Evolutionary conservation across 2,329 filamentous ascomycete species (phyloP), one percentile per base, ranked within the genome.

Genomic region (Monilinia laxa): DNA sequence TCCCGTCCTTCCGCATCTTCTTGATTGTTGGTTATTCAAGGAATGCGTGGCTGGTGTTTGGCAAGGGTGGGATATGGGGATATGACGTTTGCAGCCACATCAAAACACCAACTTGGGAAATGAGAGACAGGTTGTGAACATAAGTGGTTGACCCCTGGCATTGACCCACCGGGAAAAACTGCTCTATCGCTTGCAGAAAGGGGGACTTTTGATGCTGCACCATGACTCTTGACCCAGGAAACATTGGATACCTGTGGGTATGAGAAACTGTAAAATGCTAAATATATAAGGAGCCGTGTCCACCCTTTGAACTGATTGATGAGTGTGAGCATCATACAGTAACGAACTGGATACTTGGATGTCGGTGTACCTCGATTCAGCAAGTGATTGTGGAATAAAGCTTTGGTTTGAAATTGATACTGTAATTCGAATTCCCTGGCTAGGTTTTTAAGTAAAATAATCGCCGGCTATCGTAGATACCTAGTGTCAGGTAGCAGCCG

Each of bases 181-280:
- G 45, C 42, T 49, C 47, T 12, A 60, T 60, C 57, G 57, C 57
- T 60, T 60, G 42, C 20, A 45, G 28, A 60, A 60, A 60, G 14
- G 57, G 56, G 57, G 45, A 38, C 55, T 20, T 28, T 40, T 23
- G 28, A 14, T 18, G n/a, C n/a, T n/a, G n/a, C n/a, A 16, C 3
- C 7, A 6, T n/a, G 18, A 23, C 40, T 12, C 40, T 42, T 59
- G 18, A n/a, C 23, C 25, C 31, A n/a, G 3, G 16, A 31, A 14
- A 20, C 7, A 47, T 59, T 47, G 47, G 42, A 47, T 31, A 14
- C 28, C 10, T 47, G 16, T 47, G 18, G 16, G 42, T 47, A 47
- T 47, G 5, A 11, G 42, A 47, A 6, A 47, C 18, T 3, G 42
- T 18, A 7, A 1, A 47, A 20, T 20, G 20, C 18, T 18, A 47